phyloP scores from a whole-genome alignment of 257 asterid genomes.

The Orobanche coerulescens region DNA sequence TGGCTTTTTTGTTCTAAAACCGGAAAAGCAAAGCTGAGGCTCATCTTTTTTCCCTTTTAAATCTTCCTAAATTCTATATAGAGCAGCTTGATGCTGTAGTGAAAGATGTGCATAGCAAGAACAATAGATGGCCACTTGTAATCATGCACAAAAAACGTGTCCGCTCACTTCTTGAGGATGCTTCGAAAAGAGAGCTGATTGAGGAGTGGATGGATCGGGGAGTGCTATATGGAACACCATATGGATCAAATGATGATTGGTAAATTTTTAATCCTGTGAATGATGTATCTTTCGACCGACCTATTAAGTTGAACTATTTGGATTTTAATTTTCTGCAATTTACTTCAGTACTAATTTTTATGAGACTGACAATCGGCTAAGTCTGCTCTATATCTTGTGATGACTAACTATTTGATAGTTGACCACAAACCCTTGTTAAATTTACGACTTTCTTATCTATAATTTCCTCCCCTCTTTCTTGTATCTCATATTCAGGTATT shows the following conservation, averaged over 20 bases:
- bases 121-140: constrained; percentile 67
- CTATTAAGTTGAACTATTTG: too few relatives aligned
- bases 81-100: constrained; percentile 95
- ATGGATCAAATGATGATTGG: constrained; percentile 98
- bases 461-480: not conserved
- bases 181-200: constrained; percentile 58
- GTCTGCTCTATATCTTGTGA: not conserved
- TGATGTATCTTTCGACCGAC: not conserved
- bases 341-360: too few relatives aligned
- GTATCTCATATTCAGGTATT: constrained; percentile 48
- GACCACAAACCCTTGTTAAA: not conserved
- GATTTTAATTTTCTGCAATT: too few relatives aligned
- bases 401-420: not conserved
- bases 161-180: constrained; percentile 58
- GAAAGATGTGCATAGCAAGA: constrained; percentile 49
- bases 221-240: constrained; percentile 70
- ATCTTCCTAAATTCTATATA: constrained; percentile 30
- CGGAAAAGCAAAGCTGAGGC: not conserved
- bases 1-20: constrained; percentile 5
- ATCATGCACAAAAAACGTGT: constrained; percentile 78
- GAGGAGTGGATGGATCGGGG: constrained; percentile 65
- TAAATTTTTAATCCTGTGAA: constrained; percentile 16
- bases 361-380: too few relatives aligned
- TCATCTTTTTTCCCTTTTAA: constrained; percentile 14
- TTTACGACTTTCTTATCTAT: not conserved